phyloP scores from a whole-genome alignment of 345 rosid species.

The Gossypium rotundifolium region DNA sequence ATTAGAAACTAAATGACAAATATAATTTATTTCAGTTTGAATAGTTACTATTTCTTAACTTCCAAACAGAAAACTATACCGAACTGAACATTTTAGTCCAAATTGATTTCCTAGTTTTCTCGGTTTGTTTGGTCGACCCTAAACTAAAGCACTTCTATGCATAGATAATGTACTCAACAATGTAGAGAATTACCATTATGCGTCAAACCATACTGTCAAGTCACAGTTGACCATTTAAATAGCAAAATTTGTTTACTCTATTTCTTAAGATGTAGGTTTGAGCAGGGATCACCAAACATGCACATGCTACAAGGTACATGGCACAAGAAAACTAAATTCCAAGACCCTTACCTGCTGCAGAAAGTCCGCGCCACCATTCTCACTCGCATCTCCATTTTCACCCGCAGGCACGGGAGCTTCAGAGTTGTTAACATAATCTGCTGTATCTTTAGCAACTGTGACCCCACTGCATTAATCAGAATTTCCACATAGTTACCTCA shows the following conservation, averaged over 20 bases:
- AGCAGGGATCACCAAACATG: background rate
- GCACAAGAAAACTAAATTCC: background rate
- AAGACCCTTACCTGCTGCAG: conserved; percentile 39
- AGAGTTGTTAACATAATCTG: conserved; percentile 25
- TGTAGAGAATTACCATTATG: background rate
- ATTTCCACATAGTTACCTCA: background rate
- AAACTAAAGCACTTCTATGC: background rate
- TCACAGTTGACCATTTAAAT: background rate
- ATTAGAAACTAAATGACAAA: no score
- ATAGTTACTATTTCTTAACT: no score
- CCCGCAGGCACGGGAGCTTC: conserved; percentile 38
- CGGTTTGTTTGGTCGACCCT: background rate
- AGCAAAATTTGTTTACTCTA: background rate
- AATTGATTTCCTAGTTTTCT: background rate
- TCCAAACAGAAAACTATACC: no score
- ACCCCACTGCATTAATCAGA: conserved; percentile 36
- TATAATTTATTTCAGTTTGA: no score
- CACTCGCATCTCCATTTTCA: conserved; percentile 42
- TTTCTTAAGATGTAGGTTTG: background rate
- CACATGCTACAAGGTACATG: background rate
- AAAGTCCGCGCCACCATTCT: conserved; percentile 48
- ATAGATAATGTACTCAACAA: background rate
- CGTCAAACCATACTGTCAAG: background rate
- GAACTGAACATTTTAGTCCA: background rate
- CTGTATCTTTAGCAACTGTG: conserved; percentile 29